Percentiles rank a stretch among this genome's conserved stretches.
phyloP scores from a whole-genome alignment of 2,329 filamentous ascomycete genomes.

The Fusarium nygamai region DNA sequence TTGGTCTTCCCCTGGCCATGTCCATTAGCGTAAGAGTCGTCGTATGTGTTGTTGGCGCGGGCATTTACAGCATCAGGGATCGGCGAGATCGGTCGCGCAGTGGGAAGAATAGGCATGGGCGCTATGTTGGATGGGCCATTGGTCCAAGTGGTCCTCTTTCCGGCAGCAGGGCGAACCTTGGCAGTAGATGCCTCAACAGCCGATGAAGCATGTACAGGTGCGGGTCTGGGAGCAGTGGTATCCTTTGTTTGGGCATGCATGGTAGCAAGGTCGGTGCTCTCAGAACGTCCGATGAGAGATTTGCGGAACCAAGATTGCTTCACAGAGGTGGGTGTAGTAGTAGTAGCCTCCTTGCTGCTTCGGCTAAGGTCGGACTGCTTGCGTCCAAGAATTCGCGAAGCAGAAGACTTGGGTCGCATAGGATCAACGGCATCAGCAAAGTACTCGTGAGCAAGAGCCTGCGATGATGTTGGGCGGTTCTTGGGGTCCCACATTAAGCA shows the following conservation, averaged over 20 bases:
- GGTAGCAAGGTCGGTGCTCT: constrained; percentile 70
- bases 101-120: constrained; percentile 95
- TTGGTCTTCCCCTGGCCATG: constrained; percentile 74
- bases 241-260: constrained; percentile 61
- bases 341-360: constrained; percentile 67
- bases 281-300: constrained; percentile 85
- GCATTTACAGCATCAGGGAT: constrained; percentile 93
- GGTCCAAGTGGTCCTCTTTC: constrained; percentile 93
- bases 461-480: constrained; percentile 86
- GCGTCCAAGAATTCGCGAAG: constrained; percentile 83
- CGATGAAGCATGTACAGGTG: constrained; percentile 55
- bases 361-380: constrained; percentile 88
- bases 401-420: constrained; percentile 87
- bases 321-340: constrained; percentile 70
- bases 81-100: constrained; percentile 94
- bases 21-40: constrained; percentile 53
- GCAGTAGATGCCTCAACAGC: constrained; percentile 46
- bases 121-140: constrained; percentile 82
- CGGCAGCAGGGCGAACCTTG: constrained; percentile 59
- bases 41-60: constrained; percentile 77
- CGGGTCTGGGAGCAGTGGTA: constrained; percentile 54
- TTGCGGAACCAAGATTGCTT: constrained; percentile 98
- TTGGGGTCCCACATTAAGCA: constrained; percentile 99
- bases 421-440: constrained; percentile 94
- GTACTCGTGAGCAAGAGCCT: constrained; percentile 96